Evolutionary conservation across 2,329 filamentous ascomycete species (phyloP), one percentile per base, ranked within the genome.

Genomic region (Myriosclerotinia curreyana): DNA sequence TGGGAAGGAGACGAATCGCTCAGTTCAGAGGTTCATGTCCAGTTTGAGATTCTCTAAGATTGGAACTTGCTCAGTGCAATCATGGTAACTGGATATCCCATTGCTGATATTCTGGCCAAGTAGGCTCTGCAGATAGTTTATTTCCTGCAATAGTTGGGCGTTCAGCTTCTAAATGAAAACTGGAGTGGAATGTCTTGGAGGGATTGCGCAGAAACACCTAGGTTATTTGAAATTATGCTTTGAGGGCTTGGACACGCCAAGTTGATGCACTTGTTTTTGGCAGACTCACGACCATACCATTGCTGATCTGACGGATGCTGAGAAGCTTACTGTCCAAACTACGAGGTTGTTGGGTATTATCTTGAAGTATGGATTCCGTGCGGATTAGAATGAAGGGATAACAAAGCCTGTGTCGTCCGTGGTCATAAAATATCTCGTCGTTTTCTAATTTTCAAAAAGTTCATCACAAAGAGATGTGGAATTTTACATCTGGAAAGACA

Each of bases 131-230:
- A 46, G 2, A 11, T 14, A 31, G 1, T 12, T 22, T 31, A 20
- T 51, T 31, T 51, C 6, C 15, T 51, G 20, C 25, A 15, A 50
- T 1, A 8, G 25, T 20, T 51, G 12, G 28, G 15, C 15, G 49
- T 31, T 31, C 25, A 31, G 25, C 49, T 50, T 50, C 22, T 25
- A n/a, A 0, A 28, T 50, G 25, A 8, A 28, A 5, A 42, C 14
- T 42, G 40, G 5, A 31, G 28, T 50, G n/a, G 28, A 31, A 31
- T 31, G 28, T 31, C 28, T 3, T 25, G 25, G 48, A 17, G 22
- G 15, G 77, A 79, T 70, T 80, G 75, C 77, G 75, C 77, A 0
- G 76, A 79, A 68, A 75, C 77, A 3, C 71, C 74, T 34, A 60
- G 72, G n/a, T 76, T 77, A 9, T 80, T 80, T 66, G 77, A 77